A percentile compares a stretch with the other conserved stretches of the same genome.
Conservation (phyloP, 2,329 filamentous ascomycete genomes). For the Fusarium lyarnte region DNA sequence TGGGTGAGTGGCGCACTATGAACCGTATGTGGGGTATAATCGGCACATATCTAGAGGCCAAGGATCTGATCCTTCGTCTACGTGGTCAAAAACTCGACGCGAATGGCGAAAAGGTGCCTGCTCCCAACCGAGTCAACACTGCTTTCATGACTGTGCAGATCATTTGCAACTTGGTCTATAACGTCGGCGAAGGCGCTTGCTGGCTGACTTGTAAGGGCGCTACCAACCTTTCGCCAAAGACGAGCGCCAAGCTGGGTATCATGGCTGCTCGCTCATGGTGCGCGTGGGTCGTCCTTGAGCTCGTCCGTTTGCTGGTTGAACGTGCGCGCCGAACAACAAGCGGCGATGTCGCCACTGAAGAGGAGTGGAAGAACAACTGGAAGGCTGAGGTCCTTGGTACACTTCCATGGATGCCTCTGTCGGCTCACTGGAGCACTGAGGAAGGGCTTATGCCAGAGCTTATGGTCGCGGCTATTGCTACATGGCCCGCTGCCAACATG, state of each 20-base stretch:
- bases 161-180: conserved; percentile 72
- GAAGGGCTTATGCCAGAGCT: conserved; percentile 62
- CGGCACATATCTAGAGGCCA: conserved; percentile 75
- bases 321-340: conserved; percentile 51
- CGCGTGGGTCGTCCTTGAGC: conserved; percentile 79
- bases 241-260: conserved; percentile 69
- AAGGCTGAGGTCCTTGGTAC: conserved; percentile 75
- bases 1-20: conserved; percentile 78
- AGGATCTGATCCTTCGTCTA: conserved; percentile 52
- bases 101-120: conserved; percentile 41
- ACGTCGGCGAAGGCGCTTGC: conserved; percentile 83
- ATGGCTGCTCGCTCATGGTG: conserved; percentile 87
- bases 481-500: conserved; percentile 56
- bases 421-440: conserved; percentile 82
- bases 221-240: conserved; percentile 65
- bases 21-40: conserved; percentile 80
- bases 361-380: conserved; percentile 62
- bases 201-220: conserved; percentile 81
- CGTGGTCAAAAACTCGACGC: conserved; percentile 51
- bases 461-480: conserved; percentile 53
- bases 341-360: conserved; percentile 46
- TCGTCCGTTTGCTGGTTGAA: conserved; percentile 69
- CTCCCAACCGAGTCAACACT: conserved; percentile 51
- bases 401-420: conserved; percentile 81
- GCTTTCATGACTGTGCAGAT: conserved; percentile 75